Base-by-base conservation (phyloP, 2,329 filamentous ascomycete genomes). In the Venturia carpophila region DNA sequence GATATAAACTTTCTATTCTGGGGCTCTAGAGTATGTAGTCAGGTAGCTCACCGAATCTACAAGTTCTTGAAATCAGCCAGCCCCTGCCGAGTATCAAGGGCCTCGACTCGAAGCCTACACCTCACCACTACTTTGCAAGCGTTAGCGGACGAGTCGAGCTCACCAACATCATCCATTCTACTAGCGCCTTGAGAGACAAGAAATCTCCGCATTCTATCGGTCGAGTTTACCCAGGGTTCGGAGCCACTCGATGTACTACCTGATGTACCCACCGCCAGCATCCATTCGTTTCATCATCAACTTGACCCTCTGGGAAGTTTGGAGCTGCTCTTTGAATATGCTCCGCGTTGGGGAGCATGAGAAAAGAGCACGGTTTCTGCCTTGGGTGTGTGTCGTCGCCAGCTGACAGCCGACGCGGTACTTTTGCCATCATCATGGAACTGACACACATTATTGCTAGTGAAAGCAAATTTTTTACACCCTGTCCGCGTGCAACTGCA, bases 31-130 rank as follows among this genome's bases (percentile, higher is more conserved):
- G 21, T 56, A 27, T 64, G 63, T 52, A 61, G 34, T 34, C 60
- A 64, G 42, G 7, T 60, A 19, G 63, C 63, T 3, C 27, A 30
- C 37, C 19, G 24, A 37, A 52, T 47, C 13, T 64, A 61, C 5
- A 60, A 21, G 24, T 27, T 52, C 21, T 39, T 60, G 30, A 64
- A 61, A 24, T 34, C n/a, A 42, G 63, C 49, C n/a, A 42, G 63
- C 49, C 15, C 63, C 49, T 45, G 52, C 63, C 17, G 64, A 63
- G 17, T 65, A 39, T 41, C 58, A 62, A 41, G 64, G 39, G 15
- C 58, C 63, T 10, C 41, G 37, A 19, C 58, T 65, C 39, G 64
- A 65, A 39, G 39, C 63, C 19, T 39, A 3, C 47, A 30, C n/a
- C 43, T 63, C 17, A 62, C 39, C 34, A 49, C 56, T n/a, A 63